Base-by-base conservation (phyloP, 768 basidiomycete genomes). In the Tylopilus balloui region DNA sequence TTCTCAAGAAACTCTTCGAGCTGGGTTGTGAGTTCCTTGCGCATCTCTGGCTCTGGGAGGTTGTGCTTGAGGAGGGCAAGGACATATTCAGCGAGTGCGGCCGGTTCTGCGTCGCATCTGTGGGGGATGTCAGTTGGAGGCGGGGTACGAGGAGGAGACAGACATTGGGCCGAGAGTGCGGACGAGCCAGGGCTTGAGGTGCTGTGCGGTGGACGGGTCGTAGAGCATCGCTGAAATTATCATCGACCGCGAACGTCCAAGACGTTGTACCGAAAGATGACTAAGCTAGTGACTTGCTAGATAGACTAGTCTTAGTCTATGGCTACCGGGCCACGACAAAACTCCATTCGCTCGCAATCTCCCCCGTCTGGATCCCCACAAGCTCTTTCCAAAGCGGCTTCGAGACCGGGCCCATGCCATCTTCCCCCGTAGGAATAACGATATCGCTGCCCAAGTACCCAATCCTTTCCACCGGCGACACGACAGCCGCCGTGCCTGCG, bases 61-160 rank as follows among this genome's bases (percentile, higher is more conserved):
- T 91, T 90, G 66, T 94, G 91, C 66, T 92, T 92, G 50, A 98
- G 73, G 45, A 98, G 74, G 14, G 95, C 95, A 42, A 96, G 80
- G 58, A 97, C 86, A 66, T 97, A 98, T 65, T 97, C 92, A 4
- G 91, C 86, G 44, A 98, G 82, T 27, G 92, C 91, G 25, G 83
- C 81, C 25, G 95, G 93, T 64, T 98, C 95, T 35, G 95, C 95
- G 66, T 98, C 95, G 68, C 92, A 95, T 78, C 94, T 96, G 48
- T 0, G 19, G 9, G 19, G n/a, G 1, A 2, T 12, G 42, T 55
- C 9, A 58, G 47, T 6, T n/a, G 42, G 13, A 6, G 13, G 24
- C 4, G 2, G 19, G 10, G 21, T 38, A 46, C 28, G 48, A 32
- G 52, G 17, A 25, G 1, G 6, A 4, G 29, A 56, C 45, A 21